Evolutionary conservation across 169 alveolate species (phyloP).

Genomic region (Plasmodium chabaudi): DNA sequence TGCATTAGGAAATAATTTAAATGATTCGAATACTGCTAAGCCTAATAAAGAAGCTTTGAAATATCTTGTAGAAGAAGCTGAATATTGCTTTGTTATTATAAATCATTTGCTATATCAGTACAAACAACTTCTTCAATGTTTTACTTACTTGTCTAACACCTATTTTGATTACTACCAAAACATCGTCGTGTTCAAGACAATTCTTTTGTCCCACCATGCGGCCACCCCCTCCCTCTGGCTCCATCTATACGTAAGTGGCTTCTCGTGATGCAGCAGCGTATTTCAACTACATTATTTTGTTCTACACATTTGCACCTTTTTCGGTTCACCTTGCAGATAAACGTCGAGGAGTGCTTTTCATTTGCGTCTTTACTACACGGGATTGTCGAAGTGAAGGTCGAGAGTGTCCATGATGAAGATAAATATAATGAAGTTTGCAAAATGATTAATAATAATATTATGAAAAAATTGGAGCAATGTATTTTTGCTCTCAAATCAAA

Average conservation of each 20-base stretch:
- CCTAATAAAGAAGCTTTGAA: constrained; percentile 54
- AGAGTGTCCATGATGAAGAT: constrained; percentile 68
- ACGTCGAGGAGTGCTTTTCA: constrained; percentile 37
- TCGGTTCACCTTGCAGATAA: neutral
- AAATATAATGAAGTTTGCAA: constrained; percentile 42
- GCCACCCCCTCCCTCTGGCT: constrained; percentile 27
- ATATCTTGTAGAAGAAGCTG: constrained; percentile 40
- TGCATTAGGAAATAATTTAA: neutral
- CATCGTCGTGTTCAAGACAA: constrained; percentile 31
- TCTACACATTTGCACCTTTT: neutral
- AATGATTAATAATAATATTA: constrained; percentile 4
- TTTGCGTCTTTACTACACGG: constrained; percentile 57
- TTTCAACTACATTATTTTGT: too few relatives aligned
- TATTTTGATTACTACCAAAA: constrained; percentile 43
- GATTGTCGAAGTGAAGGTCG: constrained; percentile 35
- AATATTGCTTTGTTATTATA: constrained; percentile 10
- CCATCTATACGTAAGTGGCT: constrained; percentile 35
- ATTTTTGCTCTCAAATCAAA: constrained; percentile 52
- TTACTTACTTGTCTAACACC: constrained; percentile 27
- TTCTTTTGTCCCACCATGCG: constrained; percentile 10
- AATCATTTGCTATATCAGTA: constrained; percentile 23
- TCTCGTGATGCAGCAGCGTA: too few relatives aligned
- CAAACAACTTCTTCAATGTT: constrained; percentile 30
- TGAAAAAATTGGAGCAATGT: constrained; percentile 38
- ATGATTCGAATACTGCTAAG: neutral